These are phyloP conservation scores for Geoglossum cookeanum DNA, from an alignment of 2,329 filamentous ascomycete genomes.

Conservation along the genomic window DNA sequence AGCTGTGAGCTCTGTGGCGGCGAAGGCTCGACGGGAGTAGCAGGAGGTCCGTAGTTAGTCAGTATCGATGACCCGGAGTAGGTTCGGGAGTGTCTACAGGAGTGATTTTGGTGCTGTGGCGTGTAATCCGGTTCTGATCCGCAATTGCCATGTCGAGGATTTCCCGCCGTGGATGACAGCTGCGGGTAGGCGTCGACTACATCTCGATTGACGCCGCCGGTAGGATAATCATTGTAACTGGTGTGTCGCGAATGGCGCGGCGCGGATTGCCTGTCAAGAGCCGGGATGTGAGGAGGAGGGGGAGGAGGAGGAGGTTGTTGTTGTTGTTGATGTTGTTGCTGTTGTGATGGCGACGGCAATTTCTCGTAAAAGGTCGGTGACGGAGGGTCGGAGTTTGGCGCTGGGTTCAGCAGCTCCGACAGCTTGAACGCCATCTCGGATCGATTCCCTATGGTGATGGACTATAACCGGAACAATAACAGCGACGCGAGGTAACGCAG, in stretches of 20 bases:
- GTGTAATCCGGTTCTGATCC: not conserved
- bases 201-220: not conserved
- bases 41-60: constrained; percentile 5
- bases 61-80: not conserved
- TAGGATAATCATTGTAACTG: not conserved
- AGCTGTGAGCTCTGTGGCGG: constrained; percentile 16
- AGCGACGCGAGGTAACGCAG: not conserved
- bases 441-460: not conserved
- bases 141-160: not conserved
- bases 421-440: constrained; percentile 13
- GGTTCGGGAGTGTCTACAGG: not conserved
- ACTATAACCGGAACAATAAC: not conserved
- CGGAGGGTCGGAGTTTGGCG: constrained; percentile 8
- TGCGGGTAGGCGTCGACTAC: constrained; percentile 1
- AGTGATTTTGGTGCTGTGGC: not conserved
- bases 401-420: constrained; percentile 21
- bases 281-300: constrained; percentile 1
- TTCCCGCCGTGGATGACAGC: constrained; percentile 5
- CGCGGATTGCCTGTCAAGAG: constrained; percentile 3
- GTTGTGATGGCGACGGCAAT: constrained; percentile 9
- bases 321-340: not conserved
- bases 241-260: constrained; percentile 3
- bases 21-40: constrained; percentile 21
- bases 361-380: constrained; percentile 8
- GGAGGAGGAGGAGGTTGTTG: too few relatives aligned